Base-by-base conservation (phyloP, 108 stramenopile genomes). In the Pseudonitzschia multiseries region DNA sequence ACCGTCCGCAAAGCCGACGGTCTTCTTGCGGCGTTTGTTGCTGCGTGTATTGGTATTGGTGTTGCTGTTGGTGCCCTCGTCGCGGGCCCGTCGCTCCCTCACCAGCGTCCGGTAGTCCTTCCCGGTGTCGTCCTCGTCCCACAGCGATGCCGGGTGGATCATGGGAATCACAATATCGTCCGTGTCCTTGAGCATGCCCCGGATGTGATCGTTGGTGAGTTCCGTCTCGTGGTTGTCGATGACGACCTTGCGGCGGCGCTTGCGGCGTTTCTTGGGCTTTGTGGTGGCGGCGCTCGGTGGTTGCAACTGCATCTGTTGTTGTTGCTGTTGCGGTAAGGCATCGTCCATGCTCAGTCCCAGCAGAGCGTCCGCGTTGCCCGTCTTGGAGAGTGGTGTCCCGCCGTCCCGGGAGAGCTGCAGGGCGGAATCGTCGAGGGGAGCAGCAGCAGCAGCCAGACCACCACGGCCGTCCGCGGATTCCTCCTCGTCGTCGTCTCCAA, bases 151-250 rank as follows among this genome's bases (percentile, higher is more conserved):
- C 29, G 90, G 87, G 66, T 91, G 84, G 8, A 70, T 28, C 46
- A 78, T 70, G 53, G 82, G 79, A 26, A 72, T 73, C 6, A 84
- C 78, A 64, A 92, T 90, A 63, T 92, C 92, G n/a, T 72, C 73
- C 14, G 92, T 90, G 72, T 93, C 85, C 3, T 56, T 41, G 21
- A 95, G 75, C 92, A 93, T 93, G 22, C 77, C 67, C 57, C 86
- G 85, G 71, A 95, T 93, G 57, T 93, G 85, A 13, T 86, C 89
- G 67, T 79, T 85, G 51, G 83, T 56, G 6, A 95, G 75, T 70
- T 96, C 90, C 5, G 91, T 96, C 40, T 79, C 70, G 75, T 92
- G 84, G 74, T 96, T 92, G 76, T 93, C 92, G 72, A 93, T 87
- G 27, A 89, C 74, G 71, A 96, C 82, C 74, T 89, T 90, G 68